Conservation (phyloP, 768 basidiomycete species). For the Naganishia kalamii region DNA sequence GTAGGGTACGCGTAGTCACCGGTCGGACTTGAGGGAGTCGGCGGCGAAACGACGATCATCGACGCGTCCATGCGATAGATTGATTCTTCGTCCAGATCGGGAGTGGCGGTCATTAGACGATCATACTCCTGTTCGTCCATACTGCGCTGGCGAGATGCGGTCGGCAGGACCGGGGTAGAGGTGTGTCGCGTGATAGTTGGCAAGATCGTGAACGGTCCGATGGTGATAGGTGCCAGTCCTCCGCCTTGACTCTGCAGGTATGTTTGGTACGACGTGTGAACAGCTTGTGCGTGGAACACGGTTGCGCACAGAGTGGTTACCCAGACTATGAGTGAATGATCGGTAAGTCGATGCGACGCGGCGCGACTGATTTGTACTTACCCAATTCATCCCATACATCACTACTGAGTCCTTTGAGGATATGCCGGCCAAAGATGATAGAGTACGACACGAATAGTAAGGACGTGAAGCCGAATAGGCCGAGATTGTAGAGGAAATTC, state of each 20-base stretch:
- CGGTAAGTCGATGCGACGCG: background rate
- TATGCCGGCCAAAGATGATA: background rate
- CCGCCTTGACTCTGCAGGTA: slow-evolving; percentile 6
- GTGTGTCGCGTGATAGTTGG: background rate
- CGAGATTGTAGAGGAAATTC: background rate
- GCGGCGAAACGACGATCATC: background rate
- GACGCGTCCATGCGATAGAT: background rate
- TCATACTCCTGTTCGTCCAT: background rate
- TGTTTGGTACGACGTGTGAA: background rate
- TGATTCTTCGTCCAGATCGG: background rate
- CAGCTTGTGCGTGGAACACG: background rate
- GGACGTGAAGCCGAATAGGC: slow-evolving; percentile 5
- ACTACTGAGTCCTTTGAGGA: background rate
- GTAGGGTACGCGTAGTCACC: background rate
- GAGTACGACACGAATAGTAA: slow-evolving; percentile 7
- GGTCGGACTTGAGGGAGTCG: background rate
- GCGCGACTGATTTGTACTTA: background rate
- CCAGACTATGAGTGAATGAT: background rate
- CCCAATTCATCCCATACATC: slow-evolving; percentile 6
- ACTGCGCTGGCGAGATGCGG: background rate
- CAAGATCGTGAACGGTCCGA: slow-evolving; percentile 1
- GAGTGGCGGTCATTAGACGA: background rate
- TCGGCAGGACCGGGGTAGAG: background rate
- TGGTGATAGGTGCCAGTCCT: background rate
- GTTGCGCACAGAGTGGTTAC: background rate